Conservation (phyloP, 2,329 filamentous ascomycete species). For the Pseudogymnoascus pannorum region DNA sequence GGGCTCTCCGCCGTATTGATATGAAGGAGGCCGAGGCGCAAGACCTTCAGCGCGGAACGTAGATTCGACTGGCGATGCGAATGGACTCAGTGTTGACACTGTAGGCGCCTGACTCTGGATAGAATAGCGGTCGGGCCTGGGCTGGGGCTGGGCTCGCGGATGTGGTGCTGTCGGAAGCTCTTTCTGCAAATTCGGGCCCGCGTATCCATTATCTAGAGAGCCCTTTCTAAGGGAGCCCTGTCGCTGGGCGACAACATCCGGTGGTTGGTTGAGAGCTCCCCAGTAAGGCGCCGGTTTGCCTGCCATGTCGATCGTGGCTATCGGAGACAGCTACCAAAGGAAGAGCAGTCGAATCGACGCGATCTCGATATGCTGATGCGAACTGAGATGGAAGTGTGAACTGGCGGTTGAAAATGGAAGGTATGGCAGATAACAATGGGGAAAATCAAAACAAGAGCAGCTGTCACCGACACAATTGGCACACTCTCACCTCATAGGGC, state of each 20-base stretch:
- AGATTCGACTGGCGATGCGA: slow-evolving; percentile 46
- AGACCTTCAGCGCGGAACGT: slow-evolving; percentile 45
- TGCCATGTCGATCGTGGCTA: background rate
- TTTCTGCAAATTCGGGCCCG: background rate
- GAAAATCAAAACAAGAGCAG: background rate
- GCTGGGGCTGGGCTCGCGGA: background rate
- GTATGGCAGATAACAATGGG: background rate
- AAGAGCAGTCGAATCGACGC: background rate
- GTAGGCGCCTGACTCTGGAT: slow-evolving; percentile 51
- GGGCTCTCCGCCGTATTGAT: slow-evolving; percentile 37
- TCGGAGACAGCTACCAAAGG: background rate
- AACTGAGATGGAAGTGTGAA: background rate
- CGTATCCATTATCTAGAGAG: background rate
- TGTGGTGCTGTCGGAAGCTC: background rate
- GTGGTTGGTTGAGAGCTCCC: slow-evolving; percentile 7
- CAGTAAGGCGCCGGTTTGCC: slow-evolving; percentile 10
- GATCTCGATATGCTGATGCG: background rate
- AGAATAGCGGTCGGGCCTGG: slow-evolving; percentile 34
- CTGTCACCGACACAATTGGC: background rate
- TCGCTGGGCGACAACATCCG: background rate
- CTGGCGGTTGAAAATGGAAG: background rate
- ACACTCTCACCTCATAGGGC: background rate
- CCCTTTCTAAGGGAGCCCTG: background rate
- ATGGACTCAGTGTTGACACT: slow-evolving; percentile 52
- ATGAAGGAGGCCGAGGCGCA: slow-evolving; percentile 52